These are phyloP conservation scores for apple (Malus domestica) DNA, from an alignment of 306 rosid species.

Conservation along the genomic window DNA sequence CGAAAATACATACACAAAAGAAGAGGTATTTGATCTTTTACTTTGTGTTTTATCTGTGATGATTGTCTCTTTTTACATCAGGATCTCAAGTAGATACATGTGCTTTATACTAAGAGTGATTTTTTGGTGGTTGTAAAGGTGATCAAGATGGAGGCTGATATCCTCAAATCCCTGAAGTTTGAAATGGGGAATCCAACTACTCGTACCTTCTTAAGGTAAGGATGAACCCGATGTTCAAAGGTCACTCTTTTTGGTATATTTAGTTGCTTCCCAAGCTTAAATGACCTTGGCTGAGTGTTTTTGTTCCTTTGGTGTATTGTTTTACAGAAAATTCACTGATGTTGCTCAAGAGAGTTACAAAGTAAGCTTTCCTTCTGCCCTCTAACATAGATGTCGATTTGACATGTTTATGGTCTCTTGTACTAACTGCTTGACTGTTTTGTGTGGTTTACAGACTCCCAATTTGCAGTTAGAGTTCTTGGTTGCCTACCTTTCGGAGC, in stretches of 20 bases:
- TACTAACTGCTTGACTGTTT: constrained; percentile 8
- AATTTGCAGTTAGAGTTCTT: constrained; percentile 60
- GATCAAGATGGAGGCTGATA: constrained; percentile 71
- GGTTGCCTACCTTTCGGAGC: constrained; percentile 65
- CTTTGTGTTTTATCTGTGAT: neutral
- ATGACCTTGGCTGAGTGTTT: neutral
- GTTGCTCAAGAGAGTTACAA: constrained; percentile 42
- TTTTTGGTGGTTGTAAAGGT: constrained; percentile 32
- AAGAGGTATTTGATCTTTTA: constrained; percentile 43
- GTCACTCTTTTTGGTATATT: neutral
- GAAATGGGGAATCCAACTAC: constrained; percentile 85
- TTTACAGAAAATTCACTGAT: constrained; percentile 55
- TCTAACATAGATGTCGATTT: neutral
- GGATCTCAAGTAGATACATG: neutral
- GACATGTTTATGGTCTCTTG: neutral
- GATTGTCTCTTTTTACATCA: neutral
- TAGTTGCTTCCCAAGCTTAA: neutral
- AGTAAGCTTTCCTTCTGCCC: constrained; percentile 24
- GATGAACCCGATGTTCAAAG: neutral
- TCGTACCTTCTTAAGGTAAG: constrained; percentile 64
- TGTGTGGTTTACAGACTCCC: constrained; percentile 28
- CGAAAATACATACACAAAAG: constrained; percentile 63
- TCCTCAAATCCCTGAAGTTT: constrained; percentile 63
- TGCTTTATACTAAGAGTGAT: neutral
- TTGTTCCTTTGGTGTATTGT: neutral